Base-by-base conservation (phyloP, 2,329 filamentous ascomycete species). In the Ascochyta pisi region DNA sequence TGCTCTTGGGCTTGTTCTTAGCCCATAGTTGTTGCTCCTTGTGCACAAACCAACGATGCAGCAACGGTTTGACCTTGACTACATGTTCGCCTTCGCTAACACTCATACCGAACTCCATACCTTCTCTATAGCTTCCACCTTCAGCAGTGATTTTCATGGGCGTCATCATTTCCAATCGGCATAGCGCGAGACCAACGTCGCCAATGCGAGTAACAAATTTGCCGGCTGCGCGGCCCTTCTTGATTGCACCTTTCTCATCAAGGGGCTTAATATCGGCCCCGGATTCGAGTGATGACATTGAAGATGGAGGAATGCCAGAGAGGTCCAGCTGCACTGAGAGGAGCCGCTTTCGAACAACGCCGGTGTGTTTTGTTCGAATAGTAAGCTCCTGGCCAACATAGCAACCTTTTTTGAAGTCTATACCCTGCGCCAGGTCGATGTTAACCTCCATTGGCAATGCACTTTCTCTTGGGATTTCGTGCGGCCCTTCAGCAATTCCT, bases 371-470 rank as follows among this genome's bases (percentile, higher is more conserved):
- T 1, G 95, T 99, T 38, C 95, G 89, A 63, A 98, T 96, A 1
- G 95, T 98, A 61, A 99, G 83, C 76, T 99, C 95, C 77, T 99
- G 95, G 0, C 95, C 95, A 7, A 98, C 86, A 76, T 99, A 99
- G 78, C 95, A 99, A 7, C 95, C 95, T 79, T 99, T 99, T 71
- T 87, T 87, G 79, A 95, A 99, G 77, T 97, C 91, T 63, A 99
- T 89, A 24, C 87, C 95, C 43, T 85, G 84, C 83, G 91, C 91
- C 57, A 91, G 79, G 76, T 99, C 95, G 73, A 98, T 84, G 74
- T 97, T 97, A 71, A 84, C 89, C 77, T 98, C 94, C 75, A 93
- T 88, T 1, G 95, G 94, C 50, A 99, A 81, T 0, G 92, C 87
- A 16, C 83, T 79, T 62, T 89, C 89, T 55, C 82, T 78, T 6